Base-by-base conservation (phyloP, 2,329 filamentous ascomycete genomes). In the Dactylellina cionopaga region DNA sequence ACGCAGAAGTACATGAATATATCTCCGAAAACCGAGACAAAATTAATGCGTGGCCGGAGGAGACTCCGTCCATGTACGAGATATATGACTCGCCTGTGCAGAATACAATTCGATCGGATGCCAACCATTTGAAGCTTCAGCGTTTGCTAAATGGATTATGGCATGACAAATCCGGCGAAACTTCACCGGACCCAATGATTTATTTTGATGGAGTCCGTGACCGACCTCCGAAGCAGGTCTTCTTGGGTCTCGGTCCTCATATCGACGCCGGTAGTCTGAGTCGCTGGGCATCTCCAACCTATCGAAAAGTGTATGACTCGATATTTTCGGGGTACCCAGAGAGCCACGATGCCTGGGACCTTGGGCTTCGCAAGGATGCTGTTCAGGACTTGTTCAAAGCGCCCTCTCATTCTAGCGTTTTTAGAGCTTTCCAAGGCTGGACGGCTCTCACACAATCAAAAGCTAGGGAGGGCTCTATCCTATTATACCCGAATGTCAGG, bases 261-360 rank as follows among this genome's bases (percentile, higher is more conserved):
- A 82, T 83, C 41, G 81, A 83, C 71, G 81, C 81, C 0, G 81
- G 81, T 17, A 81, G 80, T 65, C 77, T 83, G 25, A 80, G 78
- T 59, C 81, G 82, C 11, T 83, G 81, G 82, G 81, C 80, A 2
- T 80, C 82, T 33, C 76, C 78, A 0, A 74, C 75, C 1, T 83
- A 83, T 58, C 79, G 79, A 33, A 76, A 78, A 13, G 78, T 78
- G 4, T 83, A 83, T 74, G 64, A 75, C 13, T 54, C 76, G 5
- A 79, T 83, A 56, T 81, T 81, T 68, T 77, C 78, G 0, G 82
- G 82, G 0, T 68, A 74, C 1, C 81, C 80, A 10, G 79, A 80
- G 43, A 43, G 75, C 0, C 78, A 81, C 62, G 81, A 83, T 72
- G 73, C 76, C 4, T 83, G 80, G 60, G 79, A 83, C 73, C 76